Base-by-base conservation (phyloP, 1,284 basidiomycete genomes). In the Chalciporus piperatoides region DNA sequence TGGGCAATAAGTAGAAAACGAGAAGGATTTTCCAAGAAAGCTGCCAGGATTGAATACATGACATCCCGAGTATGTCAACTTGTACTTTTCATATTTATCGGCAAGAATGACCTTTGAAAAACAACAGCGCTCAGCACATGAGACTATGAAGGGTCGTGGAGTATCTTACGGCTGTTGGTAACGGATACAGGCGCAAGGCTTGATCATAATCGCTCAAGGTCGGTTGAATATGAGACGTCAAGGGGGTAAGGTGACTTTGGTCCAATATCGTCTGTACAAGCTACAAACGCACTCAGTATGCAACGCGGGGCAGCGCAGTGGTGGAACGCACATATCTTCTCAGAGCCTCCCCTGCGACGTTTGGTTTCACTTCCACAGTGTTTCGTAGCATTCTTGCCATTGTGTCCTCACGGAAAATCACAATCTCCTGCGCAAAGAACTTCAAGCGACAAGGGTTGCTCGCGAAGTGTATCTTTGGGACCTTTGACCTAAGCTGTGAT, bases 31-130 rank as follows among this genome's bases (percentile, higher is more conserved):
- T 7, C 87, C 82, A 14, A 92, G 74, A 62, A 95, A 94, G 46
- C 85, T 84, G 11, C 97, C 96, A 0, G 97, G 97, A 67, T 99
- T 99, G 76, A 99, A 94, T 25, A 99, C 97, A 69, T 98, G 96
- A 63, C 97, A 99, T 6, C 92, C 93, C 56, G 96, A 95, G 65
- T 99, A 99, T 1, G 95, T 99, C 57, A 98, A 77, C 61, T 97
- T 93, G 68, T 92, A 99, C 32, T 90, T 81, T 63, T 98, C 95
- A 67, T 97, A 98, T 67, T 89, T 93, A 71, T 99, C 97, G 1
- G 97, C 97, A 10, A 99, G 77, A n/a, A 99, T 79, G 19, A 97
- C 76, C 92, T 96, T 60, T 10, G 41, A 36, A 46, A 50, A 15
- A 36, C 33, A 25, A 36, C 44, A 14, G 44, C 43, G 43, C 59